Evolutionary conservation across 805 yeast genomes (phyloP).

Genomic region (Lachancea mirantina): DNA sequence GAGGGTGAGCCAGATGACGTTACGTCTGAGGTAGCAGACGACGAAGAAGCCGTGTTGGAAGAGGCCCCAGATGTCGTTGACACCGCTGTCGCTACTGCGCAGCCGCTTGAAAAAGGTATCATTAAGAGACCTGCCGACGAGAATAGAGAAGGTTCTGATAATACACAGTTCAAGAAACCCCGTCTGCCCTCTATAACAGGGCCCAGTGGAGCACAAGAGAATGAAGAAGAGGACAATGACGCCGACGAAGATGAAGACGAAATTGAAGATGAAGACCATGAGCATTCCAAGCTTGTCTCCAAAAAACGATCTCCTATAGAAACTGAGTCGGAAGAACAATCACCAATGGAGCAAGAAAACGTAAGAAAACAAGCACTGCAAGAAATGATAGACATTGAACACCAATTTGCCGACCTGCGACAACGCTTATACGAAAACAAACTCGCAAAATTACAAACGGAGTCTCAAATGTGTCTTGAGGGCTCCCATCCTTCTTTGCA

Average conservation of each 20-base stretch:
- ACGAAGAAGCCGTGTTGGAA: neutral
- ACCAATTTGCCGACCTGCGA: conserved; percentile 77
- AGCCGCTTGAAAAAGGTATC: conserved; percentile 8
- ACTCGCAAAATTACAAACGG: conserved; percentile 67
- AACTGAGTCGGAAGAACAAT: conserved; percentile 6
- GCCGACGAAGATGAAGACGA: conserved; percentile 7
- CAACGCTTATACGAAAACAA: conserved; percentile 83
- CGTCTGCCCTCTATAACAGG: too few relatives aligned
- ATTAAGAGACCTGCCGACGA: conserved; percentile 1
- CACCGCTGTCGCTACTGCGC: neutral
- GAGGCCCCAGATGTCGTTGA: neutral
- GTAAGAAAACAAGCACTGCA: conserved; percentile 35
- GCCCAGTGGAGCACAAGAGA: too few relatives aligned
- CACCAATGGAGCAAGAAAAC: conserved; percentile 25
- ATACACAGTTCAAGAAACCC: conserved; percentile 8
- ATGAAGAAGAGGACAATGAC: conserved; percentile 10
- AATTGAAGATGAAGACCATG: conserved; percentile 9
- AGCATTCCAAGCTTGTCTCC: conserved; percentile 3
- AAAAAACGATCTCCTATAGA: conserved; percentile 2
- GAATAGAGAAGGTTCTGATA: neutral
- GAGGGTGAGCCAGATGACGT: too few relatives aligned
- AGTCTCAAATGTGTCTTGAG: conserved; percentile 74
- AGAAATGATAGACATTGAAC: conserved; percentile 72
- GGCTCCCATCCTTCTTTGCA: conserved; percentile 91
- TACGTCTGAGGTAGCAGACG: neutral